Evolutionary conservation across 1,284 basidiomycete genomes (phyloP).

Genomic region (Ganoderma boninense): DNA sequence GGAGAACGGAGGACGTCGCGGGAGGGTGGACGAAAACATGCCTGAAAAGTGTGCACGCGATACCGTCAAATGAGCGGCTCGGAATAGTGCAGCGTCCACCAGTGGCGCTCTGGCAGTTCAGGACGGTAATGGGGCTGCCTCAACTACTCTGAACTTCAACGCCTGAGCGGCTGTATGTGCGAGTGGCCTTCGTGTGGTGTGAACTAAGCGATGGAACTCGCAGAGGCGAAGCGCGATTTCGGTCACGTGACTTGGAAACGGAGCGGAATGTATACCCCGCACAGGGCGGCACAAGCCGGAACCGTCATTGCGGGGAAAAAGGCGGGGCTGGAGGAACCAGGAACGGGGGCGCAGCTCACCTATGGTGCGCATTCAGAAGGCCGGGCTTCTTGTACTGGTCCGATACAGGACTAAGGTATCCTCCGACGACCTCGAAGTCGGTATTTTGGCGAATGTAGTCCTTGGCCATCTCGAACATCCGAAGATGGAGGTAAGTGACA

Average conservation of each 20-base stretch:
- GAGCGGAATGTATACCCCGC: background rate
- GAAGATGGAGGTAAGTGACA: constrained; percentile 84
- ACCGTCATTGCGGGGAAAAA: background rate
- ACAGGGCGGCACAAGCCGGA: constrained; percentile 33
- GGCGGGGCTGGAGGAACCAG: background rate
- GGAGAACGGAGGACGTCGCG: background rate
- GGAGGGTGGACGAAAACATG: background rate
- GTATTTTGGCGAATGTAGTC: constrained; percentile 94
- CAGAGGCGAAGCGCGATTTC: background rate
- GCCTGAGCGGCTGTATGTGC: background rate
- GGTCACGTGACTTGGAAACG: constrained; percentile 26
- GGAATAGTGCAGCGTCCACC: background rate
- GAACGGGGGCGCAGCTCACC: constrained; percentile 52
- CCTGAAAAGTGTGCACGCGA: background rate
- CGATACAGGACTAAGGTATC: constrained; percentile 94
- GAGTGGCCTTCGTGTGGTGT: background rate
- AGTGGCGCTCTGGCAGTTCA: constrained; percentile 1
- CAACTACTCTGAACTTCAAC: background rate
- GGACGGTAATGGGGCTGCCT: background rate
- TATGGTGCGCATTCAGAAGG: constrained; percentile 80
- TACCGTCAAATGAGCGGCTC: constrained; percentile 2
- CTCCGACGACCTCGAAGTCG: constrained; percentile 92
- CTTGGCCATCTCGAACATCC: constrained; percentile 99
- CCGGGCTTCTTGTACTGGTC: constrained; percentile 94
- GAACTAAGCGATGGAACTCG: background rate